Evolutionary conservation across 305 asterid species (phyloP).

Genomic region (Ajuga reptans): DNA sequence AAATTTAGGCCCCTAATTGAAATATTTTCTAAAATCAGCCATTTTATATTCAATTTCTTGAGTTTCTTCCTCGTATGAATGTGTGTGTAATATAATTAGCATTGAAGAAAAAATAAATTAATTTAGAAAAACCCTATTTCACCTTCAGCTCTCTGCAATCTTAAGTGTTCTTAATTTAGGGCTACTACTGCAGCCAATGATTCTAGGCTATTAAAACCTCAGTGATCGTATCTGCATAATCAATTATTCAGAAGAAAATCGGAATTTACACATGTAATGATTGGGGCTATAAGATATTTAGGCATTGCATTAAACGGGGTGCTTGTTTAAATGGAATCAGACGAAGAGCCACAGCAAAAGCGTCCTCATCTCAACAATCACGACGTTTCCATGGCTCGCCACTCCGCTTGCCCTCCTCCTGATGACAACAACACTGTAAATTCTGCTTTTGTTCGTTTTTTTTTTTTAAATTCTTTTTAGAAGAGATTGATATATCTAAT

Average conservation of each 20-base stretch:
- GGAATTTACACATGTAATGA: slow-evolving; percentile 25
- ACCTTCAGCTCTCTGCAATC: background rate
- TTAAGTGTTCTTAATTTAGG: background rate
- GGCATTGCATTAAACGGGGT: slow-evolving; percentile 14
- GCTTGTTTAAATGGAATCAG: slow-evolving; percentile 40
- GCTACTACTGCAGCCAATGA: background rate
- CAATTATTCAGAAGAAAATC: background rate
- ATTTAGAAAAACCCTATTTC: background rate
- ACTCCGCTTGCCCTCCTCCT: slow-evolving; percentile 41
- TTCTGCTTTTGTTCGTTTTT: background rate
- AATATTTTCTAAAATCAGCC: no score
- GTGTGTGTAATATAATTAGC: background rate
- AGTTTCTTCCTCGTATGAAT: background rate
- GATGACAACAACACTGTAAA: slow-evolving; percentile 43
- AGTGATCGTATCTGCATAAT: background rate
- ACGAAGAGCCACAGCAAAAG: slow-evolving; percentile 49
- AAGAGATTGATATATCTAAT: background rate
- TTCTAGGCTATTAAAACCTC: background rate
- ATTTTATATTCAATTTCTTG: background rate
- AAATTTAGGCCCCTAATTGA: no score
- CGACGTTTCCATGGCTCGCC: slow-evolving; percentile 47
- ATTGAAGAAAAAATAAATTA: background rate
- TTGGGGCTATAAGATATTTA: slow-evolving; percentile 21
- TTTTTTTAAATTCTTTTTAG: no score
- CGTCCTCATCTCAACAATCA: slow-evolving; percentile 42